Evolutionary conservation across 441 rosid species (phyloP).

Genomic region (Geranium incanum): DNA sequence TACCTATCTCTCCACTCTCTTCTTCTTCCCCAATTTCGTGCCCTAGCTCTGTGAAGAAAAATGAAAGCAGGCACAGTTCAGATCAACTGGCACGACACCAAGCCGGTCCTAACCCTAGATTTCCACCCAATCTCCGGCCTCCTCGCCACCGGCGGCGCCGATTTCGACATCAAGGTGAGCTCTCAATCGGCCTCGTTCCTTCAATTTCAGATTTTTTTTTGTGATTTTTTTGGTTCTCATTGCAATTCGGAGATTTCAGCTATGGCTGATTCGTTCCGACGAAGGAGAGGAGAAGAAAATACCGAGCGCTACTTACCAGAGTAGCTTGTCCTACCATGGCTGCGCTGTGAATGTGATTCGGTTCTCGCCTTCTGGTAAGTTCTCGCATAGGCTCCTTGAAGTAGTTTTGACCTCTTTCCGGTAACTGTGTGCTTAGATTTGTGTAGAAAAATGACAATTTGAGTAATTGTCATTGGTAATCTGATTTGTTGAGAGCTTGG

Average conservation of each 20-base stretch:
- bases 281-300: constrained; percentile 44
- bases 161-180: constrained; percentile 72
- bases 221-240: not conserved
- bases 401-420: not conserved
- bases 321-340: constrained; percentile 72
- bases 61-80: constrained; percentile 90
- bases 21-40: not conserved
- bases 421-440: not conserved
- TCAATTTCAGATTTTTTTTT: not conserved
- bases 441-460: not conserved
- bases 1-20: not conserved
- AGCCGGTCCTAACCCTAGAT: constrained; percentile 78
- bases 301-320: constrained; percentile 59
- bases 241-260: constrained; percentile 31
- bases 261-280: constrained; percentile 59
- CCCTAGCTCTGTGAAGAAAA: not conserved
- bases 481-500: not conserved
- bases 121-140: constrained; percentile 71
- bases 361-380: constrained; percentile 72
- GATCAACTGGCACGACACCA: constrained; percentile 84
- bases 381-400: not conserved
- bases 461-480: not conserved
- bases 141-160: constrained; percentile 95
- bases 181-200: not conserved
- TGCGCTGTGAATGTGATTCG: constrained; percentile 71